Base-by-base conservation (phyloP, 2,329 filamentous ascomycete genomes). In the Fusarium verticillioides region DNA sequence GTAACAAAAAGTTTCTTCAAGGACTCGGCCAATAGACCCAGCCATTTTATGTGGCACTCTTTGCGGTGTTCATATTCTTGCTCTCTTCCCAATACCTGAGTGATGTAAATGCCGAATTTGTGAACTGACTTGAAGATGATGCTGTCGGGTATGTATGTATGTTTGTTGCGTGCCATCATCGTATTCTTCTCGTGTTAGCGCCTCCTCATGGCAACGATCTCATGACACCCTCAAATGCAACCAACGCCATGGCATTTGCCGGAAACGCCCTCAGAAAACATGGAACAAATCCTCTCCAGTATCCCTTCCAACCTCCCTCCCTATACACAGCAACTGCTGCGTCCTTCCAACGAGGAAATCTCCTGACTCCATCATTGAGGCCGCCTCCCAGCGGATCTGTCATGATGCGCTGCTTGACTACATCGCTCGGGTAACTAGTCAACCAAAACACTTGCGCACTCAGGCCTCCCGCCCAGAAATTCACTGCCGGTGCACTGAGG, bases 361-460 rank as follows among this genome's bases (percentile, higher is more conserved):
- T 89, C 70, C 90, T 88, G 65, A 88, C 85, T 15, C 93, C 91
- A 74, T 94, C 92, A 23, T 87, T 85, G 18, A 95, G 83, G 3
- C 85, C 85, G 2, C 92, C 92, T 3, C 93, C 95, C 59, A 98
- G 84, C 9, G 94, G 91, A 83, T 98, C 96, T 19, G 96, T 98
- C 96, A 99, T 98, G 80, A 99, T 93, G 37, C 95, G 89, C 85
- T 98, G 96, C 87, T 98, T 98, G 62, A 98, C 91, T 28, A 98
- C 94, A 81, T 98, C 96, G 53, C 91, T 93, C 4, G 96, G 96
- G 80, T 98, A 98, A 73, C 93, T 94, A 23, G 93, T 94, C 47
- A 97, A 82, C 96, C 96, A 99, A 81, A 98, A 99, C 21, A 97
- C 84, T 85, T 99, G 96, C 0, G 96, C 96, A 53, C 93, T 95